Evolutionary conservation across 495 filamentous ascomycete species (phyloP).

Genomic region (Ramalina peruviana): DNA sequence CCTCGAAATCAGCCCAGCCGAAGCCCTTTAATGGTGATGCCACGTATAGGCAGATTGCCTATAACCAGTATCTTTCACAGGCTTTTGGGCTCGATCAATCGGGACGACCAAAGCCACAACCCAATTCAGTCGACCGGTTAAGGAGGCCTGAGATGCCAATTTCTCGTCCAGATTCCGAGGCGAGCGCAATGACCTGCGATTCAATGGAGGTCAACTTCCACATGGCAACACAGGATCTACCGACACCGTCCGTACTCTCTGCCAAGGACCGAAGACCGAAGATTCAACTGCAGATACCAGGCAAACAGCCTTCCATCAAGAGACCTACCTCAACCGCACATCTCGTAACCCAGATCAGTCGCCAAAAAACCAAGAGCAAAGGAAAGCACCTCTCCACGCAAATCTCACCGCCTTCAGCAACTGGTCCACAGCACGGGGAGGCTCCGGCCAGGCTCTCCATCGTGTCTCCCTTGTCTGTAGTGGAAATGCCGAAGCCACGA

Average conservation of each 20-base stretch:
- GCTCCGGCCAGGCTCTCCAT: constrained; percentile 13
- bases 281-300: constrained; percentile 17
- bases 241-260: neutral
- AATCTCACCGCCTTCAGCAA: constrained; percentile 16
- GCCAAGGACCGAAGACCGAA: constrained; percentile 14
- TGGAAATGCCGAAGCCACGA: constrained; percentile 21
- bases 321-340: constrained; percentile 9
- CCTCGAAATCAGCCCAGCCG: constrained; percentile 3
- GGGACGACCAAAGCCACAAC: constrained; percentile 1
- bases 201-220: constrained; percentile 14
- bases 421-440: constrained; percentile 4
- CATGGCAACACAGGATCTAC: constrained; percentile 3
- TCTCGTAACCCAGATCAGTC: constrained; percentile 9
- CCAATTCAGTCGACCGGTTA: constrained; percentile 1
- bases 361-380: constrained; percentile 7
- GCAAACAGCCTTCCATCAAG: constrained; percentile 4
- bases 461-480: constrained; percentile 18
- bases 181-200: constrained; percentile 6
- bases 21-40: constrained; percentile 6
- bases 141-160: constrained; percentile 1
- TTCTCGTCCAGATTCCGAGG: constrained; percentile 7
- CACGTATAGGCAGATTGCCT: constrained; percentile 13
- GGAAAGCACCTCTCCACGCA: neutral
- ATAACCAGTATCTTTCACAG: constrained; percentile 16
- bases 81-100: constrained; percentile 10